Evolutionary conservation across 163 green algal genomes (phyloP), one percentile per base, ranked within the genome.

Genomic region (Picocystis sp.): DNA sequence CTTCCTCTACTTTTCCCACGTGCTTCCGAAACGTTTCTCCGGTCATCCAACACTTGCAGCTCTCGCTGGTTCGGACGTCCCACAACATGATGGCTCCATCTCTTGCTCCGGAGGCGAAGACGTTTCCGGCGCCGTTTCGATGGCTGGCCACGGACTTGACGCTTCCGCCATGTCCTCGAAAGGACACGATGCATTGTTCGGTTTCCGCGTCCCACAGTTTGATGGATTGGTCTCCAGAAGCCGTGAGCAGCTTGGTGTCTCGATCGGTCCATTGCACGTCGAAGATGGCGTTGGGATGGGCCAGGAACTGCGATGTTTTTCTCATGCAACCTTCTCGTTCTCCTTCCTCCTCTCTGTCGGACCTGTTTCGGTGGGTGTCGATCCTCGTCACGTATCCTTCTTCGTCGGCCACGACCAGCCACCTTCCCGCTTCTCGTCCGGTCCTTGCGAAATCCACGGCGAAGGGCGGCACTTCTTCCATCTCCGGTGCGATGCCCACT

Each of bases 271-370:
- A 91, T 10, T 66, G 60, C 2, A 87, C 25, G 72, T 87, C 81
- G 60, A 84, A 91, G 19, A 91, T 71, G 6, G 77, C 76, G 55
- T 88, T 91, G 25, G 75, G 45, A 66, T 87, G 77, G 11, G 73
- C 75, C 41, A 67, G 22, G 75, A 77, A 88, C 48, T 77, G 67
- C 3, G 73, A 74, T 9, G 43, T 44, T 12, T 29, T 22, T 3
- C 29, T 12, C 10, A 67, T 38, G 29, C 29, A 38, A 12, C 29
- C 29, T 5, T 38, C 59, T 19, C 52, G 56, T 58, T 63, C 47
- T 2, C 52, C 47, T 9, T 33, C 23, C 14, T 47, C 44, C 1
- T 33, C 51, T 21, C 63, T 58, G 10, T 50, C 42, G 2, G 73
- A 74, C 41, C 81, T 56, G 14, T 52, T 11, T 10, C 23, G 33